Percentiles rank a stretch among this genome's conserved stretches.
phyloP scores from a whole-genome alignment of 2,329 filamentous ascomycete species.

The Neonectria hederae region DNA sequence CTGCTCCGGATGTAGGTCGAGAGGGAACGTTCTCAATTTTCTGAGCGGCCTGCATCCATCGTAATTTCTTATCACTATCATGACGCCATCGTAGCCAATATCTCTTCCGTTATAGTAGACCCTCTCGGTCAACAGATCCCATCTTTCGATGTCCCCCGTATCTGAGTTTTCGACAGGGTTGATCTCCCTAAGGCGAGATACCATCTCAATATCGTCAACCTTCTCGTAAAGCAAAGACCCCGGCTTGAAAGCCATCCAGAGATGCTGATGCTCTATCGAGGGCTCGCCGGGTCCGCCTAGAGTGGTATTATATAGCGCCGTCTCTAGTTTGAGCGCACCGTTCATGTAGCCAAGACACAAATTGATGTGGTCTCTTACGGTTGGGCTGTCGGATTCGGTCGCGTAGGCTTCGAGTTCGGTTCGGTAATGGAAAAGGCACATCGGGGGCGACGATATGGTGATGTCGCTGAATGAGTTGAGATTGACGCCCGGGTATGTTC shows the following conservation, averaged over 20 bases:
- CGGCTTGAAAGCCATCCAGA: slow-evolving; percentile 3
- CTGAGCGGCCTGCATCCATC: background rate
- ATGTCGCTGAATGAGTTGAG: background rate
- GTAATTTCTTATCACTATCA: background rate
- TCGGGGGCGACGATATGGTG: background rate
- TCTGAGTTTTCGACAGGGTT: background rate
- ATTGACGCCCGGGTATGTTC: background rate
- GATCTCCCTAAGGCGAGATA: background rate
- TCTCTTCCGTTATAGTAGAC: background rate
- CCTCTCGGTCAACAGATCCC: background rate
- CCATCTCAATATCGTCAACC: background rate
- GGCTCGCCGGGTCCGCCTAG: background rate
- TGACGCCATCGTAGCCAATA: background rate
- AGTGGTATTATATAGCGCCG: background rate
- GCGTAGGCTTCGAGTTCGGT: background rate
- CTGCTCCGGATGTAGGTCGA: background rate
- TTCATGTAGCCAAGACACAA: slow-evolving; percentile 1
- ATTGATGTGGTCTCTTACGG: background rate
- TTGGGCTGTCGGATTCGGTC: background rate
- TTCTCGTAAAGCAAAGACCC: background rate
- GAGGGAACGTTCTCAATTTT: background rate
- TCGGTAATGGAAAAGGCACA: slow-evolving; percentile 6
- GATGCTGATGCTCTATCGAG: background rate
- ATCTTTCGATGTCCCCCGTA: no score
- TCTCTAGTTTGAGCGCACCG: background rate